Evolutionary conservation across 164 flowering plant genomes (phyloP), one percentile per base, ranked within the genome.

Genomic region (Litsea cubeba): DNA sequence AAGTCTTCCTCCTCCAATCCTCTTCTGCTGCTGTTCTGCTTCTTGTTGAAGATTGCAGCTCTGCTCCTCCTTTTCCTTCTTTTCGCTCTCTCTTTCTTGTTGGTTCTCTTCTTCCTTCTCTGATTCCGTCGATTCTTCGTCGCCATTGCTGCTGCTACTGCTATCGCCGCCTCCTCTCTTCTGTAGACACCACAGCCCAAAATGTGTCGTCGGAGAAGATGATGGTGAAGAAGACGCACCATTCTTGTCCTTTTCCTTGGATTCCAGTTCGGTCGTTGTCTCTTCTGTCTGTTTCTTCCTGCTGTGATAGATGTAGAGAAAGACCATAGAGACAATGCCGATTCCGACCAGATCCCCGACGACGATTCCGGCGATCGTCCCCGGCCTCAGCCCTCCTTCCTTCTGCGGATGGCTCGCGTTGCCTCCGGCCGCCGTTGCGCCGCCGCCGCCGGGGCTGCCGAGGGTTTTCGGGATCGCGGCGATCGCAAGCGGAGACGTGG

Each of bases 401-500:
- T 20, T 60, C 20, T 8, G 24, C 51, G 50, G 74, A 30, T 25
- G 40, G 18, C 17, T 30, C 14, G 22, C 20, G 24, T 65, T 12
- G 54, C 63, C 24, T 60, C 25, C 78, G 54, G 28, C 69, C 5
- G 57, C 54, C 71, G 40, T 60, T 64, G 2, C 50, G 25, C 40
- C 50, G 17, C 25, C 35, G 46, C 46, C 46, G 46, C 46, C 46
- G 24, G 67, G 51, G 22, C 20, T 18, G 22, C 30, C 49, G 15
- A 62, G 67, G 28, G 25, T 60, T 25, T 62, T 62, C 0, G 74
- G 74, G 12, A 72, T 72, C 7, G 74, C 74, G 8, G 74, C 74
- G 7, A 72, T 72, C 5, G 74, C 74, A 17, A 62, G 74, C 26
- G 74, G 74, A 40, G 74, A 60, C 20, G 74, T 66, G 5, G 69